A percentile compares a stretch with the other conserved stretches of the same genome.
Conservation (phyloP, 495 filamentous ascomycete species). For the Neurospora tetraspora region DNA sequence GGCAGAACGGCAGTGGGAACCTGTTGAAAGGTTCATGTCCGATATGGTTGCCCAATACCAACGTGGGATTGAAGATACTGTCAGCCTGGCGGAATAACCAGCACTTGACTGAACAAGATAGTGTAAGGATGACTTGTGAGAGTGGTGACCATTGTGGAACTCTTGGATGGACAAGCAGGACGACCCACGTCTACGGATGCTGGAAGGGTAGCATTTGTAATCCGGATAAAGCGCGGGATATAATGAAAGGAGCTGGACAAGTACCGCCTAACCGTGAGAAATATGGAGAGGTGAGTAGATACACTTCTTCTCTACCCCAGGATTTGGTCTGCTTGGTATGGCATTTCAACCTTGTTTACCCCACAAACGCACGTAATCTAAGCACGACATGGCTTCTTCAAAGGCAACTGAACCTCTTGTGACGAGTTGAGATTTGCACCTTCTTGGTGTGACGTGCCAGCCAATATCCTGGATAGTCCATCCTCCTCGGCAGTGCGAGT, state of each 20-base stretch:
- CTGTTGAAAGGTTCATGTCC: neutral
- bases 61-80: constrained; percentile 9
- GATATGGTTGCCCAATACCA: neutral
- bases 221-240: constrained; percentile 27
- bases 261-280: constrained; percentile 1
- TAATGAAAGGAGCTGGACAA: constrained; percentile 1
- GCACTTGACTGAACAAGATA: constrained; percentile 1
- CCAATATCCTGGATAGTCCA: neutral
- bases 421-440: neutral
- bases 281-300: neutral
- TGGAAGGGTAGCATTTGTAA: constrained; percentile 17
- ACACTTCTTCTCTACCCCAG: neutral
- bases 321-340: neutral
- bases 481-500: neutral
- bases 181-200: constrained; percentile 2
- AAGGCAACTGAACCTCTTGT: constrained; percentile 3
- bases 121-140: constrained; percentile 3
- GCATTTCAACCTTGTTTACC: constrained; percentile 7
- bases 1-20: neutral
- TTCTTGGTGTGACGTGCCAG: neutral
- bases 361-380: constrained; percentile 32
- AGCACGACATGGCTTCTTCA: constrained; percentile 8
- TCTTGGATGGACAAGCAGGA: constrained; percentile 1
- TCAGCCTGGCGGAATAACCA: constrained; percentile 27
- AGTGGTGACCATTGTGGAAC: constrained; percentile 10